These are phyloP conservation scores for Phytomonas serpens DNA, from an alignment of 208 protist species.

Conservation along the genomic window DNA sequence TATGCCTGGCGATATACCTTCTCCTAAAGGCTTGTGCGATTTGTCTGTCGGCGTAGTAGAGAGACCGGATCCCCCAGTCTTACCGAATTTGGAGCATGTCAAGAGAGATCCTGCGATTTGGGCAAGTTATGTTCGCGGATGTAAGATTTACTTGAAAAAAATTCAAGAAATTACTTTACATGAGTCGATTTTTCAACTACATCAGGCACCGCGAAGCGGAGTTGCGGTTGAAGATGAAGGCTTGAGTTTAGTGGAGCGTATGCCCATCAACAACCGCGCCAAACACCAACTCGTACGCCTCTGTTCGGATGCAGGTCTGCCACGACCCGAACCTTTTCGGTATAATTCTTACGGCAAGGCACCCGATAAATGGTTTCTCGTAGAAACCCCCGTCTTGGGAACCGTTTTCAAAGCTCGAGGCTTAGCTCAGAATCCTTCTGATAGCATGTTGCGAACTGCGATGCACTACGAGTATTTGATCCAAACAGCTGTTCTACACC, in stretches of 20 bases:
- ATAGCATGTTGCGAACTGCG: conserved; percentile 42
- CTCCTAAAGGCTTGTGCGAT: conserved; percentile 48
- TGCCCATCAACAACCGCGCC: conserved; percentile 23
- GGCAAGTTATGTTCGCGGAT: conserved; percentile 17
- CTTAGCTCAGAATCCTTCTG: conserved; percentile 15
- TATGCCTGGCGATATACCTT: conserved; percentile 24
- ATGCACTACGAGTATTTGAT: conserved; percentile 77
- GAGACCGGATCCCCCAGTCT: conserved; percentile 10
- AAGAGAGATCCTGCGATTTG: conserved; percentile 10
- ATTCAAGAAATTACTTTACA: conserved; percentile 3
- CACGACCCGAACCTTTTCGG: conserved; percentile 30
- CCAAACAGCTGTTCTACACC: conserved; percentile 13
- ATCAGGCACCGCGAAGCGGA: conserved; percentile 17
- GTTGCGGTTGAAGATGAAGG: conserved; percentile 23
- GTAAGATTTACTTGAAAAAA: conserved; percentile 15
- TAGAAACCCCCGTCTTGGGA: conserved; percentile 33
- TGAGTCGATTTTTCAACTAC: conserved; percentile 13
- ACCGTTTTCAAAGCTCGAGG: conserved; percentile 71
- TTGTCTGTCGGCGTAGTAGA: conserved; percentile 13
- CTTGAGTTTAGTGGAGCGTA: conserved; percentile 17
- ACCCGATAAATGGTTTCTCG: conserved; percentile 32
- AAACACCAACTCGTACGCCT: conserved; percentile 22
- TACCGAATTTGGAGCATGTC: conserved; percentile 11
- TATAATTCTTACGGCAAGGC: conserved; percentile 26
- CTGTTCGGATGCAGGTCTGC: conserved; percentile 33